Conservation (phyloP, 73 alveolate genomes). For the Strombidium stylifer region DNA sequence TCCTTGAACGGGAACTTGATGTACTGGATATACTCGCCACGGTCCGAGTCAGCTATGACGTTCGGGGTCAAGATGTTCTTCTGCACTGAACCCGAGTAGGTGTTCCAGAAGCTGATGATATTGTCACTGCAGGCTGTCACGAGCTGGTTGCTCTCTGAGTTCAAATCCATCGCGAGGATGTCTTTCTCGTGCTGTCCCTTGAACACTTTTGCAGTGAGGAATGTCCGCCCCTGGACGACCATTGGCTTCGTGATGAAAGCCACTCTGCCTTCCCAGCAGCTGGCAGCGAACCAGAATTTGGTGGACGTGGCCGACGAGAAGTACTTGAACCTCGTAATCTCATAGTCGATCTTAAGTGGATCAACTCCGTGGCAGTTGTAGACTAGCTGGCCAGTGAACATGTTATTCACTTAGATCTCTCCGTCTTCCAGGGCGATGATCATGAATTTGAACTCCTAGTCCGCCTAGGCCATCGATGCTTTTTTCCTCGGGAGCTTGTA, state of each 20-base stretch:
- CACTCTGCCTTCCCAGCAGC: constrained; percentile 29
- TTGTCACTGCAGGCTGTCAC: constrained; percentile 36
- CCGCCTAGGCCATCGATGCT: too few relatives aligned
- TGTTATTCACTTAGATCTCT: constrained; percentile 18
- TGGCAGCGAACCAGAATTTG: constrained; percentile 21
- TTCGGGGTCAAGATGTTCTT: constrained; percentile 1
- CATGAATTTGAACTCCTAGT: constrained; percentile 10
- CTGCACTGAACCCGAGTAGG: constrained; percentile 17
- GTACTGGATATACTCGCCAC: constrained; percentile 4
- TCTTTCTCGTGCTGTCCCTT: constrained; percentile 12
- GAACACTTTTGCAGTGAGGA: background rate
- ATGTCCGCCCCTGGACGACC: background rate
- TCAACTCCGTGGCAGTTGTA: constrained; percentile 2
- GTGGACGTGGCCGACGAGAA: constrained; percentile 1
- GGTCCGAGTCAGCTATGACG: background rate
- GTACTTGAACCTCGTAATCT: constrained; percentile 7
- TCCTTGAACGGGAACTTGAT: too few relatives aligned
- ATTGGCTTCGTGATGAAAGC: constrained; percentile 20
- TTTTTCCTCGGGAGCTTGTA: too few relatives aligned
- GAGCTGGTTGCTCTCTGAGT: constrained; percentile 9
- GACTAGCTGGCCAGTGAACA: constrained; percentile 12
- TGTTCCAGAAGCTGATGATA: constrained; percentile 38
- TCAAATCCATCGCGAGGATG: constrained; percentile 16
- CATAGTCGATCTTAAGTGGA: too few relatives aligned
- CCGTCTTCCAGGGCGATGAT: constrained; percentile 29